phyloP scores from a whole-genome alignment of 192 early-diverging fungal genomes.

The Entomortierella lignicola region DNA sequence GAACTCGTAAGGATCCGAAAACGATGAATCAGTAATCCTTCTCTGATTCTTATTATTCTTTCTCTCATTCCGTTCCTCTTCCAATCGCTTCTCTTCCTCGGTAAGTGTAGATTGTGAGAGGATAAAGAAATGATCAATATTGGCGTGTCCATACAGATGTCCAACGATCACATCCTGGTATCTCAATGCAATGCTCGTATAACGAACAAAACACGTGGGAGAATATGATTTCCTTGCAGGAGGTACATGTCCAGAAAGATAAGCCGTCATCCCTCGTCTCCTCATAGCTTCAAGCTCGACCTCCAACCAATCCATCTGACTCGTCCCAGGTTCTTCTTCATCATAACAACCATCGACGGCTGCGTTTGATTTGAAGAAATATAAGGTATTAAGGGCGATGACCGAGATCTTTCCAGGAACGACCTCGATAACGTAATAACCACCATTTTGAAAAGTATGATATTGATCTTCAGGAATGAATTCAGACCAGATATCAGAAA shows the following conservation, averaged over 20 bases:
- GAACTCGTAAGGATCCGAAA: slow-evolving; percentile 45
- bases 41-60: too few relatives aligned
- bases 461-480: slow-evolving; percentile 73
- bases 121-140: slow-evolving; percentile 77
- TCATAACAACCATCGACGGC: slow-evolving; percentile 71
- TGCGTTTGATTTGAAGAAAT: slow-evolving; percentile 78
- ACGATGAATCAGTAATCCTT: too few relatives aligned
- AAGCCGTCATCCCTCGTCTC: slow-evolving; percentile 59
- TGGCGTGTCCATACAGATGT: slow-evolving; percentile 81
- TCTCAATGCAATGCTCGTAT: slow-evolving; percentile 54
- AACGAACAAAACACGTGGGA: slow-evolving; percentile 53
- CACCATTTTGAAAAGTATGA: slow-evolving; percentile 70
- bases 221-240: slow-evolving; percentile 63
- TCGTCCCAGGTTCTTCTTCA: slow-evolving; percentile 67
- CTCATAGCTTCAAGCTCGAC: slow-evolving; percentile 63
- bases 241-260: slow-evolving; percentile 75
- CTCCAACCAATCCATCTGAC: slow-evolving; percentile 77
- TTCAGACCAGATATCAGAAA: slow-evolving; percentile 62
- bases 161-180: slow-evolving; percentile 68
- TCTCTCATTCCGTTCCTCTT: neutral
- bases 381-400: slow-evolving; percentile 77
- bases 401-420: slow-evolving; percentile 63
- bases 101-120: slow-evolving; percentile 53
- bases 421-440: slow-evolving; percentile 74
- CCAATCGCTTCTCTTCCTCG: neutral